These are phyloP conservation scores for Elsinoe perseae DNA, from an alignment of 2,329 filamentous ascomycete genomes.

Conservation along the genomic window DNA sequence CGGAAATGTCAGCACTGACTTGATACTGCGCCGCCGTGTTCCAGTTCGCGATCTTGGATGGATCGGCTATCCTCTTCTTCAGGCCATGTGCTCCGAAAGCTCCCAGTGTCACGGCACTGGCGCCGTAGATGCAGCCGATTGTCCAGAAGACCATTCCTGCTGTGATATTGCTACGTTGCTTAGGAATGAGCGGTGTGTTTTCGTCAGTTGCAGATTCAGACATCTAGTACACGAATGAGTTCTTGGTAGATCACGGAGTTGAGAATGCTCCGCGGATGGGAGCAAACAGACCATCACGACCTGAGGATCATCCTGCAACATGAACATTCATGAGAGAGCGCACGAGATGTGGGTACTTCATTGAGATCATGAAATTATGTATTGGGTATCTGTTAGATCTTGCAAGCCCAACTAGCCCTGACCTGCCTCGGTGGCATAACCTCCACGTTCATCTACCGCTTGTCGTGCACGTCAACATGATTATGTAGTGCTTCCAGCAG, in stretches of 20 bases:
- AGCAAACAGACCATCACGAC: neutral
- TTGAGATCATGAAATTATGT: too few relatives aligned
- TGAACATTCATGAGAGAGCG: too few relatives aligned
- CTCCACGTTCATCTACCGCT: too few relatives aligned
- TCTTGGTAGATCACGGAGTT: neutral
- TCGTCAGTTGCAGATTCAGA: neutral
- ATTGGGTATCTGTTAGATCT: too few relatives aligned
- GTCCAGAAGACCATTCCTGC: slow-evolving; percentile 45
- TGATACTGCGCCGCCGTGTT: slow-evolving; percentile 61
- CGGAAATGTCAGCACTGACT: too few relatives aligned
- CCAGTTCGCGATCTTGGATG: slow-evolving; percentile 53
- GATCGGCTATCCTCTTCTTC: slow-evolving; percentile 54
- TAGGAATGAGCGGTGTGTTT: neutral
- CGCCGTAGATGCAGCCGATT: slow-evolving; percentile 55
- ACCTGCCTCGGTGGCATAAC: too few relatives aligned
- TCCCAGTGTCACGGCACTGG: slow-evolving; percentile 52
- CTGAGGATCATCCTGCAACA: too few relatives aligned
- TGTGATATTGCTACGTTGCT: neutral
- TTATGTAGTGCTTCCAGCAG: too few relatives aligned
- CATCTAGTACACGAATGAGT: neutral
- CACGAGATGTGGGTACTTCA: too few relatives aligned
- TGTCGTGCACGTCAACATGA: too few relatives aligned
- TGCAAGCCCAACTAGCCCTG: too few relatives aligned
- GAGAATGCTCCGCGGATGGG: neutral
- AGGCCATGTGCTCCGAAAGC: slow-evolving; percentile 63